Percentiles rank a stretch among this genome's conserved stretches.
Conservation (phyloP, 768 basidiomycete species). For the Lactarius evosmus region DNA sequence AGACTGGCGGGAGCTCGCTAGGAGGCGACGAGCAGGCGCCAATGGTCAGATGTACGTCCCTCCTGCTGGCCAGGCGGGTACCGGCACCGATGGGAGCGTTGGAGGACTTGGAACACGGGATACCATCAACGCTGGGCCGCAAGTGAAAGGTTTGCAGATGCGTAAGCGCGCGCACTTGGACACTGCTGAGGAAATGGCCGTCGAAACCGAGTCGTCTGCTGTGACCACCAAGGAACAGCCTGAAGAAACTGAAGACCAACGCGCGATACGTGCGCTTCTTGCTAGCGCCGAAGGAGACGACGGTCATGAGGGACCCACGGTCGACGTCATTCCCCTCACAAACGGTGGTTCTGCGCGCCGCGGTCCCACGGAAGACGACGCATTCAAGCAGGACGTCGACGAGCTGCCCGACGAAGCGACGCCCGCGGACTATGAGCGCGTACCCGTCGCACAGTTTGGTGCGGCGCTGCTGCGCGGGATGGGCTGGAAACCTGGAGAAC, state of each 20-base stretch:
- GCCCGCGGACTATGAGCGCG: slow-evolving; percentile 78
- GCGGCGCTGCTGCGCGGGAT: slow-evolving; percentile 90
- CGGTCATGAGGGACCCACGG: slow-evolving; percentile 35
- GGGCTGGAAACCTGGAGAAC: slow-evolving; percentile 88
- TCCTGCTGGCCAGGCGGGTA: slow-evolving; percentile 49
- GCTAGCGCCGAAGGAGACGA: slow-evolving; percentile 45
- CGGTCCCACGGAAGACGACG: slow-evolving; percentile 73
- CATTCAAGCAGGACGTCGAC: slow-evolving; percentile 50
- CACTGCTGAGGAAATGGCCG: slow-evolving; percentile 27
- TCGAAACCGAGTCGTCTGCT: slow-evolving; percentile 28
- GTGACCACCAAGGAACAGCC: slow-evolving; percentile 32
- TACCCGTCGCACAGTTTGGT: slow-evolving; percentile 45
- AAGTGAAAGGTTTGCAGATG: slow-evolving; percentile 63
- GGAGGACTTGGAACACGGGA: slow-evolving; percentile 75
- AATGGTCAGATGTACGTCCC: slow-evolving; percentile 56
- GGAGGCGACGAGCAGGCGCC: slow-evolving; percentile 52
- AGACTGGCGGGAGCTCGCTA: slow-evolving; percentile 84
- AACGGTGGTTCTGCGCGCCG: slow-evolving; percentile 28
- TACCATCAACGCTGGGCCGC: slow-evolving; percentile 56
- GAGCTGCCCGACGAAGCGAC: slow-evolving; percentile 75
- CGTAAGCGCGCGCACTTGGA: slow-evolving; percentile 37
- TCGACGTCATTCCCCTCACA: slow-evolving; percentile 60
- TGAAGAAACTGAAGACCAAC: slow-evolving; percentile 71
- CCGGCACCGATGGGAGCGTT: slow-evolving; percentile 68
- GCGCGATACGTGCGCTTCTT: slow-evolving; percentile 76